phyloP scores from a whole-genome alignment of 345 rosid genomes.

The Psidium friedrichsthalianum region DNA sequence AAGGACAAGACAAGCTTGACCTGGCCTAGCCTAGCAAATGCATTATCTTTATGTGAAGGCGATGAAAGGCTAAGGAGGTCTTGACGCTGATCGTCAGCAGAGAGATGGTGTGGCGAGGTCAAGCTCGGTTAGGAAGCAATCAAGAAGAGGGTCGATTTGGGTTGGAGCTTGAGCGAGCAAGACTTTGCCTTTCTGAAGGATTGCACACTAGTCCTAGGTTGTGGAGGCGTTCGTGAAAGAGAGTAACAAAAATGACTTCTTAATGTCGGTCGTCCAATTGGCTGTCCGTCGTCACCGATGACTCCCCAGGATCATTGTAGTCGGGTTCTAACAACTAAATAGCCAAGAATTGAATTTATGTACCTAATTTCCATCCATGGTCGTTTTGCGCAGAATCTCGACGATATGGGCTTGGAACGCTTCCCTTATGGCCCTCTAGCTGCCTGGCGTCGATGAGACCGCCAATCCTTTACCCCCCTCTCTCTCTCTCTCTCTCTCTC shows the following conservation, averaged over 20 bases:
- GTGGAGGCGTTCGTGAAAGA: conserved; percentile 56
- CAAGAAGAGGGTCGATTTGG: conserved; percentile 25
- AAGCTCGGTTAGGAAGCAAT: conserved; percentile 49
- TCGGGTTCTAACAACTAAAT: too few relatives aligned
- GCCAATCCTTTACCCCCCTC: too few relatives aligned
- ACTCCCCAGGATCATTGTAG: neutral
- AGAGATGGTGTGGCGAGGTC: conserved; percentile 46
- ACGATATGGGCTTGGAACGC: too few relatives aligned
- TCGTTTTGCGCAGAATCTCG: too few relatives aligned
- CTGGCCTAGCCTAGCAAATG: conserved; percentile 72
- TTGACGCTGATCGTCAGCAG: conserved; percentile 12
- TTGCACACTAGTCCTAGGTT: conserved; percentile 48
- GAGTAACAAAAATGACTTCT: conserved; percentile 37
- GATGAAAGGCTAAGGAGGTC: conserved; percentile 37
- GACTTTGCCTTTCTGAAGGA: conserved; percentile 69
- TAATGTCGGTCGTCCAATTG: too few relatives aligned
- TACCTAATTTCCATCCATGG: too few relatives aligned
- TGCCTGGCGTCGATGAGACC: too few relatives aligned
- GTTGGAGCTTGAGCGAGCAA: conserved; percentile 13
- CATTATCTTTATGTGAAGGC: conserved; percentile 54
- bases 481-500: too few relatives aligned
- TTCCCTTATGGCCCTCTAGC: too few relatives aligned
- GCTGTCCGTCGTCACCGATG: too few relatives aligned
- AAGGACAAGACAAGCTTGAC: conserved; percentile 55
- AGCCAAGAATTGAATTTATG: too few relatives aligned